phyloP scores from a whole-genome alignment of 306 rosid species.

The Coriaria nepalensis region DNA sequence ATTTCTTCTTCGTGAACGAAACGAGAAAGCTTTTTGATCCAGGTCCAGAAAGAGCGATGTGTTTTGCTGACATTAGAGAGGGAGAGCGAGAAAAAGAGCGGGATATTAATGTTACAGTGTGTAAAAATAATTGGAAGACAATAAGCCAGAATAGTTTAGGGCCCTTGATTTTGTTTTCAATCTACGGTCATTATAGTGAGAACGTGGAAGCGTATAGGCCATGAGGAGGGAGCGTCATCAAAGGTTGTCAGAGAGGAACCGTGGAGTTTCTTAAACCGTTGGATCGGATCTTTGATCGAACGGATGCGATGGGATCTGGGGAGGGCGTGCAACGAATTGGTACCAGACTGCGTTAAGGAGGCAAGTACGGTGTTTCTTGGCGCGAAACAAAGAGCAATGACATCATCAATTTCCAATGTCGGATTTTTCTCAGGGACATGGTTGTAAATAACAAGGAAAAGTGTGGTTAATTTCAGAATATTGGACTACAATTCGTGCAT shows the following conservation, averaged over 20 bases:
- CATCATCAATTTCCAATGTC: no score
- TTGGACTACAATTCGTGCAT: no score
- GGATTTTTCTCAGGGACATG: no score
- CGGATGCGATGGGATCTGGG: conserved; percentile 13
- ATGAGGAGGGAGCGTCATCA: conserved; percentile 35
- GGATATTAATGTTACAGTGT: conserved; percentile 12
- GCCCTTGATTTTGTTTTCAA: conserved; percentile 21
- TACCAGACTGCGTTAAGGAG: conserved; percentile 18
- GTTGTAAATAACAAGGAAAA: no score
- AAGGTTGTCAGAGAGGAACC: conserved; percentile 31
- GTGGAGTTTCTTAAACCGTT: conserved; percentile 30
- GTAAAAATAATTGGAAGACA: not conserved
- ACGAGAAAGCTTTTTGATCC: not conserved
- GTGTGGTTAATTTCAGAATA: no score
- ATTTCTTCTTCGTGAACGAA: conserved; percentile 16
- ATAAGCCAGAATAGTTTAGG: not conserved
- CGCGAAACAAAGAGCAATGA: no score
- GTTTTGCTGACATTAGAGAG: not conserved
- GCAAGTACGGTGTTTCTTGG: not conserved
- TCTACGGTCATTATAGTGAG: conserved; percentile 9
- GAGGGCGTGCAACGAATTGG: conserved; percentile 11
- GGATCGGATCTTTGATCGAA: conserved; percentile 16
- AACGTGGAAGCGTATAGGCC: conserved; percentile 57
- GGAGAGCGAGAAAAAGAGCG: conserved; percentile 14
- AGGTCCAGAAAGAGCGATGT: not conserved